Evolutionary conservation across 2,329 filamentous ascomycete species (phyloP), one percentile per base, ranked within the genome.

Genomic region (Penicillium crustosum): DNA sequence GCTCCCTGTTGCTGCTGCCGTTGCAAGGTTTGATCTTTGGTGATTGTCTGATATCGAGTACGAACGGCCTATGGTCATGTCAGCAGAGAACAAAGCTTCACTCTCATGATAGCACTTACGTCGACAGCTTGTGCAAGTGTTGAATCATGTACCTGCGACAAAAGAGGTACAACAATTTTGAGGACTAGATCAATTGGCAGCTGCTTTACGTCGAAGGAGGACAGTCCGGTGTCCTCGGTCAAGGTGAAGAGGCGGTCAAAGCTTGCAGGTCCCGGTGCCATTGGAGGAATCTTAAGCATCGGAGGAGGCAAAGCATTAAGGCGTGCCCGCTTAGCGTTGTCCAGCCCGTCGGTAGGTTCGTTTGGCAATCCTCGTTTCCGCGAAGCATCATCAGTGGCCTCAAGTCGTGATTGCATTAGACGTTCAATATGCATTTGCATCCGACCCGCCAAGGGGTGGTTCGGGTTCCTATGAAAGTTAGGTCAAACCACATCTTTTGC

Each of bases 401-500:
- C 91, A 10, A 86, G 81, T 54, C 91, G 86, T 53, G 86, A 87
- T 62, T 91, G 89, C 78, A 90, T 87, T 61, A 95, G 83, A 49
- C 91, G 86, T 67, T 96, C 91, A 19, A 96, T 80, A 69, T 96
- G 88, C 70, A 94, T 89, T 66, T 96, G 90, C 73, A 99, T 94
- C 60, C 90, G 88, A 0, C 83, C 83, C 23, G 84, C 83, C 53
- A 92, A 81, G 0, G 90, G 87, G 65, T 92, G 89, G 55, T 90
- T 89, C 2, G 90, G 90, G 66, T 94, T 92, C 68, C 93, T 92
- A 54, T 13, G 35, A 21, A 33, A 44, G 39, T 49, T 31, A 47
- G 62, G 64, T 74, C 62, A 74, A 64, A 49, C 44, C 38, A 36
- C 10, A 17, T 3, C n/a, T 47, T 42, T 19, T 23, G 5, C 23